A percentile compares a stretch with the other conserved stretches of the same genome.
Evolutionary conservation across 441 rosid species (phyloP).

Genomic region (Mallotus repandus): DNA sequence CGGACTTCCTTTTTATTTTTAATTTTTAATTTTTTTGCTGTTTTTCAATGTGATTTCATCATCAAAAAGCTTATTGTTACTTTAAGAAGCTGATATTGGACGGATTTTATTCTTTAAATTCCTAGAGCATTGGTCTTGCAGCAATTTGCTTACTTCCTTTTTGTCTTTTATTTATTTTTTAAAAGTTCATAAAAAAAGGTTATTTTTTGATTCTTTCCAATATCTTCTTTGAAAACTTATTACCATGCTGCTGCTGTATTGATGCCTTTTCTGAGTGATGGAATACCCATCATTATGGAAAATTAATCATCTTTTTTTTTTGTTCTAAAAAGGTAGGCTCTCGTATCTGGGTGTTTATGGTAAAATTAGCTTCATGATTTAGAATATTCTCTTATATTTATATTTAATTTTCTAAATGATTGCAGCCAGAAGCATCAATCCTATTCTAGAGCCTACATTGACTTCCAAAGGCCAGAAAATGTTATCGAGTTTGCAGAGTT

Average conservation of each 20-base stretch:
- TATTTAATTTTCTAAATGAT: neutral
- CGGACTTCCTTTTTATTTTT: neutral
- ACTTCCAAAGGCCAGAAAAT: constrained; percentile 62
- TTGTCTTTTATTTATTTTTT: no score
- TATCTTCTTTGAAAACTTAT: no score
- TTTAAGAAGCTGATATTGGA: no score
- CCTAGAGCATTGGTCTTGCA: no score
- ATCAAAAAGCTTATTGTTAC: no score
- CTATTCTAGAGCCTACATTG: constrained; percentile 64
- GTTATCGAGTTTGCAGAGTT: constrained; percentile 73
- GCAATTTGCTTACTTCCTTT: no score
- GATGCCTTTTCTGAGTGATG: neutral
- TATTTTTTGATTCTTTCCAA: no score
- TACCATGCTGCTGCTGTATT: neutral
- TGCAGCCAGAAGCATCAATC: constrained; percentile 65
- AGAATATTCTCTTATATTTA: constrained; percentile 4
- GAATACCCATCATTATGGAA: neutral
- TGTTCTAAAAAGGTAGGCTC: no score
- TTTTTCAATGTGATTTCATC: no score
- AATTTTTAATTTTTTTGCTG: no score
- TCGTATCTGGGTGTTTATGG: constrained; percentile 4
- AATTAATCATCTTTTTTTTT: neutral
- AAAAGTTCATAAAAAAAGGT: no score
- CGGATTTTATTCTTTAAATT: no score
- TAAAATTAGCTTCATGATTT: neutral